Base-by-base conservation (phyloP, 192 early-diverging fungal species). In the Rhizophlyctis rosea region DNA sequence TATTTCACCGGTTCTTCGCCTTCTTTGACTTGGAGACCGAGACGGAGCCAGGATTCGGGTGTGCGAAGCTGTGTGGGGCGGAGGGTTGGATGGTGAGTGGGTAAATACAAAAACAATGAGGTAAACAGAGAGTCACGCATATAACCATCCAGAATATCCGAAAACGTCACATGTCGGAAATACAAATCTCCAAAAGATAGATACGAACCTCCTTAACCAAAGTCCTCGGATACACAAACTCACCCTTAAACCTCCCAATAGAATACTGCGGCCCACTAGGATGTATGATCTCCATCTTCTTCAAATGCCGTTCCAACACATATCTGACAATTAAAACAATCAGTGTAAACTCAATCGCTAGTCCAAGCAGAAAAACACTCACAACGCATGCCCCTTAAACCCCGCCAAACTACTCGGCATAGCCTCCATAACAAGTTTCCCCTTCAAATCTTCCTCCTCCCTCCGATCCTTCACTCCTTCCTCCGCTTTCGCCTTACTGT, bases 351-450 rank as follows among this genome's bases (percentile, higher is more conserved):
- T 58, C 48, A 18, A n/a, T 18, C 24, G n/a, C 30, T 33, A 25
- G 28, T 13, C 14, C 57, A 23, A 35, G 7, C 5, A 68, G n/a
- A 24, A 18, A 1, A 30, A 29, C 23, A 67, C 83, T 31, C 83
- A 93, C 80, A 90, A 65, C 13, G 90, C 86, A 69, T 92, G 92
- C 34, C 85, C 83, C 34, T 90, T 87, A 78, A 95, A 95, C 25
- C 85, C 88, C 0, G 79, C 74, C 16, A 95, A 71, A 9, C 82
- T 82, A 9, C 75, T 88, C 1, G 94, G 94, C 86, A 97, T 94
- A 11, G 64, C 61, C 53, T 90, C 88, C 23, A 65, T 68, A 11
- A 76, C 31, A 28, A 75, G 70, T 0, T 57, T 52, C 25, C 69
- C 61, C 21, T 75, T 62, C 49, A 90, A 57, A 29, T 81, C 63